A percentile compares a stretch with the other conserved stretches of the same genome.
Conservation (phyloP, 2,329 filamentous ascomycete genomes). For the Colletotrichum siamense region DNA sequence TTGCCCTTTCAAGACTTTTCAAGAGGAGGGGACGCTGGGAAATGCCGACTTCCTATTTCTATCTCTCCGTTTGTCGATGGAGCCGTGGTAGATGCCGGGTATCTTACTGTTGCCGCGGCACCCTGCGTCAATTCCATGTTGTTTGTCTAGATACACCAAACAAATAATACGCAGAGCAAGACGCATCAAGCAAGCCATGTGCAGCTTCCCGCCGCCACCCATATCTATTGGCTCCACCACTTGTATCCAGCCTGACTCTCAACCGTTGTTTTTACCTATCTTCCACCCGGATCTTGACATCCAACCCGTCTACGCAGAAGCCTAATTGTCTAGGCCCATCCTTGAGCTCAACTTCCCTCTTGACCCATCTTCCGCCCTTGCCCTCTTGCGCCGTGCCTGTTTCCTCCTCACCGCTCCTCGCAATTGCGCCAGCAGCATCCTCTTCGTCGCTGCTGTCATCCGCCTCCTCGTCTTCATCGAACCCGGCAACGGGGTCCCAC, state of each 20-base stretch:
- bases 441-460: conserved; percentile 60
- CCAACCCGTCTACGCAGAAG: conserved; percentile 78
- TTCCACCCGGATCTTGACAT: conserved; percentile 76
- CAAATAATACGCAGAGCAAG: neutral
- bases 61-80: neutral
- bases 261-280: conserved; percentile 25
- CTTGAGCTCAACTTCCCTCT: conserved; percentile 79
- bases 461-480: conserved; percentile 58
- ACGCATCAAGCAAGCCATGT: neutral
- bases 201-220: neutral
- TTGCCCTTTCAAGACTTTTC: neutral
- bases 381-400: conserved; percentile 13
- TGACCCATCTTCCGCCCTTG: conserved; percentile 68
- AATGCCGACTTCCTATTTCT: neutral
- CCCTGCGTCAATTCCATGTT: neutral
- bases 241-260: neutral
- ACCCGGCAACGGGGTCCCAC: conserved; percentile 77
- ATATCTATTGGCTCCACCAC: neutral
- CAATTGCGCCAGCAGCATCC: conserved; percentile 40
- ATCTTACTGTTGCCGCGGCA: neutral
- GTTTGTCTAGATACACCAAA: neutral
- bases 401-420: conserved; percentile 26
- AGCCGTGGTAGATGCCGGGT: neutral
- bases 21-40: neutral
- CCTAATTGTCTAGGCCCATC: conserved; percentile 83